phyloP scores from a whole-genome alignment of 371 early-diverging fungal species.

The Blakeslea trispora region DNA sequence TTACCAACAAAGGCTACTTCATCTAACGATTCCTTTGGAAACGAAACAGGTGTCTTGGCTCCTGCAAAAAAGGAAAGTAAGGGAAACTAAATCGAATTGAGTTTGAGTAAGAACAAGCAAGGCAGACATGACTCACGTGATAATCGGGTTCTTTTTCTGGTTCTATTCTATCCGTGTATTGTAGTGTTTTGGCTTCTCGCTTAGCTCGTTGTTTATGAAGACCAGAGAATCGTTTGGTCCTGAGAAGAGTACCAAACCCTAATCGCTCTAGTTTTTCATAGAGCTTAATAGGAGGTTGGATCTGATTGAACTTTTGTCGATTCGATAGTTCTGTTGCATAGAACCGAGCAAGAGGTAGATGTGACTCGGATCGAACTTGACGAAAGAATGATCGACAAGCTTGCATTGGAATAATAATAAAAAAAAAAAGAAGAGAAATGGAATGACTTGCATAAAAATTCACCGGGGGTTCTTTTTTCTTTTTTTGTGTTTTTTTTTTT shows the following conservation, averaged over 20 bases:
- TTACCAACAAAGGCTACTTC: constrained; percentile 73
- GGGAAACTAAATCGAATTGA: constrained; percentile 62
- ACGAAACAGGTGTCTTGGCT: constrained; percentile 60
- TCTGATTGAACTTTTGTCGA: constrained; percentile 48
- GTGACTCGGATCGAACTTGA: too few species aligned
- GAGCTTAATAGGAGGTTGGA: constrained; percentile 40
- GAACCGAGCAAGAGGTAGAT: too few species aligned
- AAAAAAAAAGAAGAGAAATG: too few species aligned
- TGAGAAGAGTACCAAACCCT: constrained; percentile 45
- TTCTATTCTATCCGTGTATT: constrained; percentile 17
- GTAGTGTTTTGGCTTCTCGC: constrained; percentile 11
- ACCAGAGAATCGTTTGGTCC: constrained; percentile 38
- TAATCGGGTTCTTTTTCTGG: constrained; percentile 35
- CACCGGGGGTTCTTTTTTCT: too few species aligned
- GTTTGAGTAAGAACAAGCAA: too few species aligned
- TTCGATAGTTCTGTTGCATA: constrained; percentile 38
- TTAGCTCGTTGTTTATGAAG: constrained; percentile 27
- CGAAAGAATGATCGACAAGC: too few species aligned
- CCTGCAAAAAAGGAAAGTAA: constrained; percentile 70
- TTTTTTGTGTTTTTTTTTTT: not conserved
- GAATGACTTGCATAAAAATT: too few species aligned
- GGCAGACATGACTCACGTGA: constrained; percentile 19
- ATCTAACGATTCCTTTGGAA: constrained; percentile 59
- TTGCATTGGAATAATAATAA: too few species aligned
- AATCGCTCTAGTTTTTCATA: constrained; percentile 47